These are phyloP conservation scores for Fusarium sp. DNA, from an alignment of 2,329 filamentous ascomycete genomes.

Conservation along the genomic window DNA sequence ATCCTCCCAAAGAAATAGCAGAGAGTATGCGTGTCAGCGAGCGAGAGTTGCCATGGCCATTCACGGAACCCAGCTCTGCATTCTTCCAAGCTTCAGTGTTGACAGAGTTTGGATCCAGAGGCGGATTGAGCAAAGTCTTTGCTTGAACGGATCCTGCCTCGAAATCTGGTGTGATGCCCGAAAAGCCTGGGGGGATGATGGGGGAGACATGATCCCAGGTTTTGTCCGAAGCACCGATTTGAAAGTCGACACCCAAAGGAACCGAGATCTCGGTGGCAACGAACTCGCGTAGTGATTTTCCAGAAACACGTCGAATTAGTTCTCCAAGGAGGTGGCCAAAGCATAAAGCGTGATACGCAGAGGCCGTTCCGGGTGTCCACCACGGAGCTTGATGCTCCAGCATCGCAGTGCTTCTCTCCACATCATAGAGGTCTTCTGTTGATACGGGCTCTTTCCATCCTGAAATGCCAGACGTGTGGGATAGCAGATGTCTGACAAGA, in stretches of 20 bases:
- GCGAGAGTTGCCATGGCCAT: slow-evolving; percentile 6
- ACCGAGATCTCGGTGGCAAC: not conserved
- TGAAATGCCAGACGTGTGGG: slow-evolving; percentile 23
- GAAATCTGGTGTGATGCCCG: not conserved
- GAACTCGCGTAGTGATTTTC: not conserved
- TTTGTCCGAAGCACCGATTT: not conserved
- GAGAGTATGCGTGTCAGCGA: not conserved
- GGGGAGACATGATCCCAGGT: not conserved
- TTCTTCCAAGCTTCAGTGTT: not conserved
- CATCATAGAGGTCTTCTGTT: slow-evolving; percentile 1
- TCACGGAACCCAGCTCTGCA: not conserved
- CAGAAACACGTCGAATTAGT: not conserved
- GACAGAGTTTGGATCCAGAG: not conserved
- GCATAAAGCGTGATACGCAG: not conserved
- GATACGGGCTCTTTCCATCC: not conserved
- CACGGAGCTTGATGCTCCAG: not conserved
- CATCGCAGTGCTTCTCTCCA: not conserved
- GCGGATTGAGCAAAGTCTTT: not conserved
- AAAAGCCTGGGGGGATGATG: accelerated
- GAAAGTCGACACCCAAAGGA: not conserved
- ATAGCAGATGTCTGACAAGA: slow-evolving; percentile 10
- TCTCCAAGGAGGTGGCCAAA: not conserved
- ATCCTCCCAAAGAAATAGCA: not conserved
- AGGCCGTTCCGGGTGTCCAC: slow-evolving; percentile 7
- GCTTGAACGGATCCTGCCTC: not conserved